Evolutionary conservation across 179 eudicot genomes (phyloP).

Genomic region (Beta macrorhiza): DNA sequence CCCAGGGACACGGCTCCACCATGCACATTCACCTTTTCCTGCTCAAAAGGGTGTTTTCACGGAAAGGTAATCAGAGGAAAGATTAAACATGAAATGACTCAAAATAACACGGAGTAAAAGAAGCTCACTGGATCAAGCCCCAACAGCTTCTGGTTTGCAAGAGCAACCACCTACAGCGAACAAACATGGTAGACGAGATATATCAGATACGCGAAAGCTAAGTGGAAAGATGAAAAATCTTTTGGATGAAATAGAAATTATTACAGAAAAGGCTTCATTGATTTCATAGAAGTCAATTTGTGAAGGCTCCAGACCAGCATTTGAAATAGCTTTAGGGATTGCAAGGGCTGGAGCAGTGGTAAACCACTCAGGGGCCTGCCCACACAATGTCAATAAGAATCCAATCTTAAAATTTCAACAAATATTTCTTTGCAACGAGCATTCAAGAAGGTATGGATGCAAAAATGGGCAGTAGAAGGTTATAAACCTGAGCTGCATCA

Average conservation of each 20-base stretch:
- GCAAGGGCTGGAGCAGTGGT: constrained; percentile 96
- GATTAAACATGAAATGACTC: not conserved
- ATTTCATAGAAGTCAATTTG: constrained; percentile 86
- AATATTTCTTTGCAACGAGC: not conserved
- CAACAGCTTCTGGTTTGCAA: constrained; percentile 80
- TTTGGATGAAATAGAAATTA: not conserved
- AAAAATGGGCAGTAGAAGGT: not conserved
- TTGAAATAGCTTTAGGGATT: constrained; percentile 85
- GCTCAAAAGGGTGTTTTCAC: constrained; percentile 14
- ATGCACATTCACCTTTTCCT: constrained; percentile 88
- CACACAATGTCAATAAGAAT: constrained; percentile 18
- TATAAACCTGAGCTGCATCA: constrained; percentile 88
- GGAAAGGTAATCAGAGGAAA: not conserved
- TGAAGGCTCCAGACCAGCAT: constrained; percentile 76
- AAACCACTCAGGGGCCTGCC: constrained; percentile 89
- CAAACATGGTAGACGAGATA: not conserved
- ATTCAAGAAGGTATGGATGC: not conserved
- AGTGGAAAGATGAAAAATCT: constrained; percentile 9
- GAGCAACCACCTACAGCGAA: constrained; percentile 78
- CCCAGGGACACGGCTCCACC: constrained; percentile 98
- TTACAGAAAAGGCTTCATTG: constrained; percentile 96
- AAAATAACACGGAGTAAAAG: constrained; percentile 1
- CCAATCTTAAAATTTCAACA: not conserved
- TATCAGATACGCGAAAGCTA: constrained; percentile 13
- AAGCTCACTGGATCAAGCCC: constrained; percentile 83